Evolutionary conservation across 2,329 filamentous ascomycete genomes (phyloP), one percentile per base, ranked within the genome.

Genomic region (Sporothrix dimorphospora): DNA sequence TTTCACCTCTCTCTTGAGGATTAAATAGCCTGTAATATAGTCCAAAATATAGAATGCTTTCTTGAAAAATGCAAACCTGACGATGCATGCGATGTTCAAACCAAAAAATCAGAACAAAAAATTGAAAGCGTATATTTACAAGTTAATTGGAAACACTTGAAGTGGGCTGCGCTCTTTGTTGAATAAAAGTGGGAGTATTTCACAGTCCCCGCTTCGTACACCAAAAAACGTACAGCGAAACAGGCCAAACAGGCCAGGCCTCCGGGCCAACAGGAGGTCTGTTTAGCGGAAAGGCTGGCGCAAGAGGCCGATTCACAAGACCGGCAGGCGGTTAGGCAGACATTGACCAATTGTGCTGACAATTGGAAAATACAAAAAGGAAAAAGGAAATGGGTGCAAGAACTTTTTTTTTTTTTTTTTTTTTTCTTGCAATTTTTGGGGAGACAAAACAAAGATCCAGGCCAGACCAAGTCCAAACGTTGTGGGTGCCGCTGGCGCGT

Each of bases 211-310:
- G 42, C 42, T n/a, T n/a, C 14, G 6, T 27, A n/a, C 38, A 49
- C 45, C 61, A n/a, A 27, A 47, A 47, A 66, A 30, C n/a, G n/a
- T 65, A n/a, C 49, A 16, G 38, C 57, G 30, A 47, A 27, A 45
- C 59, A 16, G 40, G 61, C 11, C 34, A 2, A 42, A n/a, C 19
- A 40, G 59, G 40, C 16, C 65, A 49, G 14, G 12, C n/a, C n/a
- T 11, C 19, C 19, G n/a, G 47, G 65, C 45, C 65, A 51, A 68
- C 65, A 38, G 47, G 30, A 53, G 65, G 47, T 14, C n/a, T 2
- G 16, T 51, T 51, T 68, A 53, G 65, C 65, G 65, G 30, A 30
- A 68, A 68, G 47, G 65, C 65, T 68, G 65, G 65, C 30, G 42
- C 21, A 30, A 4, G 14, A n/a, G 61, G 61, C 61, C 61, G 7